phyloP scores from a whole-genome alignment of 441 rosid genomes.

The Populus hybrid region DNA sequence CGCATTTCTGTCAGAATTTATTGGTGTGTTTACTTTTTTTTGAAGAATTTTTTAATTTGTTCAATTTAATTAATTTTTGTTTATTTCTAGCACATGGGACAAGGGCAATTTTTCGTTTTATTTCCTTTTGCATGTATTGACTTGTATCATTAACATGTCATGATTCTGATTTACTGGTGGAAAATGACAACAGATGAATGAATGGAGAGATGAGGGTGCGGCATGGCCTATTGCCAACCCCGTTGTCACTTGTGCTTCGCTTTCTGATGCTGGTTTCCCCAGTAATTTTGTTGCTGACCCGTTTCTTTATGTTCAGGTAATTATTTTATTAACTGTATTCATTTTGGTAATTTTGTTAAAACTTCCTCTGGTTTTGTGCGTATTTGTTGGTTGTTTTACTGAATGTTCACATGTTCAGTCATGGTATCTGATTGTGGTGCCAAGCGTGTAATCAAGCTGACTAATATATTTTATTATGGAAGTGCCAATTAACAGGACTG shows the following conservation, averaged over 20 bases:
- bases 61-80: not conserved
- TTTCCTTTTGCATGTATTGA: not conserved
- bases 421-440: not conserved
- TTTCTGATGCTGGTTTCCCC: conserved; percentile 67
- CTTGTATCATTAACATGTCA: not conserved
- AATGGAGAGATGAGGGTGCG: conserved; percentile 67
- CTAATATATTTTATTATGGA: not conserved
- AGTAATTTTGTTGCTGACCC: conserved; percentile 97
- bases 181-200: conserved; percentile 47
- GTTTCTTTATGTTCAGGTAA: conserved; percentile 78
- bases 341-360: not conserved
- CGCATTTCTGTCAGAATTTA: not conserved
- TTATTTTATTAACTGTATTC: not conserved
- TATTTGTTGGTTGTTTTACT: not conserved
- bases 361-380: not conserved
- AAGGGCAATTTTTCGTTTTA: not conserved
- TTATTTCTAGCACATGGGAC: not conserved
- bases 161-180: conserved; percentile 18
- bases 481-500: not conserved
- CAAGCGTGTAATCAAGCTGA: not conserved
- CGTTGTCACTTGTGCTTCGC: conserved; percentile 79
- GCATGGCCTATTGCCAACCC: conserved; percentile 98
- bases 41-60: not conserved
- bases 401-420: not conserved
- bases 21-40: not conserved